A percentile compares a stretch with the other conserved stretches of the same genome.
phyloP scores from a whole-genome alignment of 192 early-diverging fungal species.

The Mortierella claussenii region DNA sequence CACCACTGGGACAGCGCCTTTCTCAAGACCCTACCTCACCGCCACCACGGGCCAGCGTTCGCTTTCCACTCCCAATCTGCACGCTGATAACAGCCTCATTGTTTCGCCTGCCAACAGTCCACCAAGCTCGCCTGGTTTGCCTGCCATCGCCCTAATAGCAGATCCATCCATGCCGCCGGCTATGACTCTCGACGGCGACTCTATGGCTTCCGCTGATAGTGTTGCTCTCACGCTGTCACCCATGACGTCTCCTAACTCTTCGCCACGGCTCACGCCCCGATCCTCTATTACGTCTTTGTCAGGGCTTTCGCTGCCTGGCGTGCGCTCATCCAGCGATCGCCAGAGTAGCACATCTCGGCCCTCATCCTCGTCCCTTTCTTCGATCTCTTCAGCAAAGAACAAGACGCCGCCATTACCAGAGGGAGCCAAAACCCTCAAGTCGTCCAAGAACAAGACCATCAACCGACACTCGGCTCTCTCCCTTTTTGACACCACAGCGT shows the following conservation, averaged over 20 bases:
- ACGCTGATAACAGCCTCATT: conserved; percentile 24
- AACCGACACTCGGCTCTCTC: conserved; percentile 27
- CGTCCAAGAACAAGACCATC: conserved; percentile 38
- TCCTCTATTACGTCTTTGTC: conserved; percentile 2
- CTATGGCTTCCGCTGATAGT: background rate
- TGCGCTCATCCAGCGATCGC: conserved; percentile 13
- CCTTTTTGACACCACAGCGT: conserved; percentile 29
- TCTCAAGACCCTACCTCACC: conserved; percentile 24
- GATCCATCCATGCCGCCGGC: background rate
- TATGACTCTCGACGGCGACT: conserved; percentile 9
- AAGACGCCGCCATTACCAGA: conserved; percentile 17
- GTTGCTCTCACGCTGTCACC: conserved; percentile 10
- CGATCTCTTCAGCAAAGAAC: background rate
- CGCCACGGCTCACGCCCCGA: conserved; percentile 23
- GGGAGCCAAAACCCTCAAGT: conserved; percentile 23
- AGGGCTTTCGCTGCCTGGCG: background rate
- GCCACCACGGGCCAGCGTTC: conserved; percentile 18
- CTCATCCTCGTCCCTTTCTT: background rate
- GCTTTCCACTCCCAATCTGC: conserved; percentile 45
- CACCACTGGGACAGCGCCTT: conserved; percentile 1
- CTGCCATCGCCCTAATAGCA: conserved; percentile 11
- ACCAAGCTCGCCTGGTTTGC: conserved; percentile 25
- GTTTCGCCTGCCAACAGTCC: conserved; percentile 41
- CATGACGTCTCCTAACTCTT: conserved; percentile 22
- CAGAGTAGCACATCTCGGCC: conserved; percentile 7